Base-by-base conservation (phyloP, 352 stramenopile species). In the Pythium brassicae region DNA sequence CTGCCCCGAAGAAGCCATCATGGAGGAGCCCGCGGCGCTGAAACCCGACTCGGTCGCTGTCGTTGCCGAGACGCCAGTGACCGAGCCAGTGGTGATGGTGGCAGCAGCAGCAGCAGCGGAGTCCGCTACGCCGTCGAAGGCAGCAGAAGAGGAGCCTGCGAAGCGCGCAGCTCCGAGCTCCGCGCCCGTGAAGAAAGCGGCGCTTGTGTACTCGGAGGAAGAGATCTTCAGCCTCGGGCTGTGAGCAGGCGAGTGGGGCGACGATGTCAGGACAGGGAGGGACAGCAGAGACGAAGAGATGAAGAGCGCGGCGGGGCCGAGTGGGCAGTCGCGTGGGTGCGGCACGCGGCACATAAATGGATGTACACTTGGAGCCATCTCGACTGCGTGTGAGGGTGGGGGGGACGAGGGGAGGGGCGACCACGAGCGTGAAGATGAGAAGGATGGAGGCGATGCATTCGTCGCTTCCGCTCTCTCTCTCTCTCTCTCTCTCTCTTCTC, bases 141-240 rank as follows among this genome's bases (percentile, higher is more conserved):
- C 42, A 17, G 42, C 25, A 7, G 42, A 37, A 37, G 32, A 37
- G 32, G 14, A 37, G 32, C 61, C 59, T 50, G 51, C 66, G 32
- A 62, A 79, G 61, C 62, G 75, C 10, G 20, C 22, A 6, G 39
- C 40, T 4, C 14, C 27, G 17, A 46, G 22, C 29, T 43, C 37
- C 17, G 42, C 22, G 42, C 11, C 42, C 10, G 23, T 27, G 42
- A 22, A 47, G 20, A 47, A 47, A 12, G 42, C 20, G 11, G 42
- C 20, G 11, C 50, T 49, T 1, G 47, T 71, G 25, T 50, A 63
- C 10, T 69, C 48, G 8, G 78, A 87, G 35, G 80, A 91, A 50
- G 83, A 91, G 65, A 91, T 93, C 50, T 93, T 93, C 56, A 88
- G 80, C 42, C 68, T 93, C 40, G 80, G 78, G 0, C 61, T 93